Percentiles rank a stretch among this genome's conserved stretches.
These are phyloP conservation scores for Fusarium bactridioides DNA, from an alignment of 2,329 filamentous ascomycete genomes.

Conservation along the genomic window DNA sequence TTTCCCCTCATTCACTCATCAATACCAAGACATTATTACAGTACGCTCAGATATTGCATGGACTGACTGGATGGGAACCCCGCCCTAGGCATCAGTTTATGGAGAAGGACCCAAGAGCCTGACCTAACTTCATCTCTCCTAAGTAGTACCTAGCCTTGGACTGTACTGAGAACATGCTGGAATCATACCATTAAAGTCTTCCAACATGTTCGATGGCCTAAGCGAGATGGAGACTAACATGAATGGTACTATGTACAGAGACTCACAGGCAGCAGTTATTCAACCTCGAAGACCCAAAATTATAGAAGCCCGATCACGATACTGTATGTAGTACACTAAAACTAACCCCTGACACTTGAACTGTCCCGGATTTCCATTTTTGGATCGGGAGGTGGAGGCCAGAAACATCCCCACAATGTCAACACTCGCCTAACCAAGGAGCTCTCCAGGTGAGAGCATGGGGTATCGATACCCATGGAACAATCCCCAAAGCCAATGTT, in stretches of 20 bases:
- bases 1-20: neutral
- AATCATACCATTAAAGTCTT: neutral
- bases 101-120: neutral
- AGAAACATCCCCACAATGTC: conserved; percentile 23
- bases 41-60: neutral
- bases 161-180: neutral
- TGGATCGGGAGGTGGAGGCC: conserved; percentile 12
- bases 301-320: conserved; percentile 1
- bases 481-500: neutral
- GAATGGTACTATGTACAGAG: neutral
- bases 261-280: conserved; percentile 14
- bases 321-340: neutral
- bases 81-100: conserved; percentile 29
- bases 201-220: neutral
- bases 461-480: neutral
- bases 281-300: neutral
- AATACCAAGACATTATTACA: neutral
- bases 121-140: neutral
- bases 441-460: conserved; percentile 6
- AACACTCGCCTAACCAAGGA: conserved; percentile 3
- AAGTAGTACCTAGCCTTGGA: neutral
- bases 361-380: conserved; percentile 29
- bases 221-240: neutral
- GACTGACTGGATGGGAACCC: conserved; percentile 9
- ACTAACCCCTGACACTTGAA: conserved; percentile 1